phyloP scores from a whole-genome alignment of 2,329 filamentous ascomycete species.

The Fusarium coffeatum region DNA sequence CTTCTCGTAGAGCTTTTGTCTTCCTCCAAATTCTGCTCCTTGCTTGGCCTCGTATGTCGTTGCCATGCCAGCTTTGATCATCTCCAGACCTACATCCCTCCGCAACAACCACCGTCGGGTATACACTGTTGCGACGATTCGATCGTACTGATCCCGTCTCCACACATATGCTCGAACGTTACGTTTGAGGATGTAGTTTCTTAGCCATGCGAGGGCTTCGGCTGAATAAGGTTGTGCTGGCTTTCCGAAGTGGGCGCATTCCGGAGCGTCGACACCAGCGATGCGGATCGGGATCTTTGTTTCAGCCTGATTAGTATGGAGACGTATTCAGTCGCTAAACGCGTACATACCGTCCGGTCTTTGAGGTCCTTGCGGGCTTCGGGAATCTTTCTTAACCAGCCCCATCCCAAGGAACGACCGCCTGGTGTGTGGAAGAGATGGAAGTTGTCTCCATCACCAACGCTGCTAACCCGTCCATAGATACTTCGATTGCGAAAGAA shows the following conservation, averaged over 20 bases:
- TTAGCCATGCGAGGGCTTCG: constrained; percentile 87
- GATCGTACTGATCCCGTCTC: constrained; percentile 89
- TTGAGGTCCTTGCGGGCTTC: constrained; percentile 74
- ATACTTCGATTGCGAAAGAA: constrained; percentile 81
- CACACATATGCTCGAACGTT: constrained; percentile 87
- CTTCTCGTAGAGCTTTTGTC: constrained; percentile 71
- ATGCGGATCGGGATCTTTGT: constrained; percentile 84
- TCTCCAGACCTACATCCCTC: constrained; percentile 86
- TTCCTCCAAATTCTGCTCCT: constrained; percentile 87
- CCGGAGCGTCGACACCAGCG: constrained; percentile 92
- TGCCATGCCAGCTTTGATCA: constrained; percentile 86
- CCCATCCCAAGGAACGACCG: constrained; percentile 89
- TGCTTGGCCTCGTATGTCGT: constrained; percentile 94
- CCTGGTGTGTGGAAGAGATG: constrained; percentile 94
- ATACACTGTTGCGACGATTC: constrained; percentile 87
- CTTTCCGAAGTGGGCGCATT: constrained; percentile 90
- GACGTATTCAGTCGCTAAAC: background rate
- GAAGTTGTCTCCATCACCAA: constrained; percentile 97
- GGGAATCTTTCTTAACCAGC: constrained; percentile 85
- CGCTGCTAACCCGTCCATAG: constrained; percentile 88
- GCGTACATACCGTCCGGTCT: constrained; percentile 76
- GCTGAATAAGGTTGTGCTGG: constrained; percentile 85
- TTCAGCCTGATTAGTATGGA: constrained; percentile 29
- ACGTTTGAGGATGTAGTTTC: constrained; percentile 73
- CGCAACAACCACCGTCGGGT: constrained; percentile 76